Evolutionary conservation across 331 rosid species (phyloP).

Genomic region (Quercus lobata): DNA sequence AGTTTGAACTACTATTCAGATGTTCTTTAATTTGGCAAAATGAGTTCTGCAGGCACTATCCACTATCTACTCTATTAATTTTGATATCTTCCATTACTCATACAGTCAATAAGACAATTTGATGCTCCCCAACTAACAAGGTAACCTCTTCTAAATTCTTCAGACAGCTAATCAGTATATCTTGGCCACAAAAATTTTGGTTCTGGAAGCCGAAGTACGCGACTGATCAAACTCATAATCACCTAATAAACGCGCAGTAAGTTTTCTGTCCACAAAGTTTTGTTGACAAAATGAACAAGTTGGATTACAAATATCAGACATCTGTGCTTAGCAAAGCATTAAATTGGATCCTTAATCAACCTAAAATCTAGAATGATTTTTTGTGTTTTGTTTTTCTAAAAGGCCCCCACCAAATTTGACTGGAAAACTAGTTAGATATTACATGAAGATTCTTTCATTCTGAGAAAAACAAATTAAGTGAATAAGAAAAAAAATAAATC

Average conservation of each 20-base stretch:
- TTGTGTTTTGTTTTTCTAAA: constrained; percentile 13
- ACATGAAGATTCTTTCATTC: constrained; percentile 6
- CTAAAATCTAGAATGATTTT: constrained; percentile 18
- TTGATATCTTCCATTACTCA: background rate
- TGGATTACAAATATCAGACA: constrained; percentile 23
- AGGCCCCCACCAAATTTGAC: constrained; percentile 42
- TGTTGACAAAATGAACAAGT: constrained; percentile 23
- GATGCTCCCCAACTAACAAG: background rate
- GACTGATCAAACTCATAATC: background rate
- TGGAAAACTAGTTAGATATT: constrained; percentile 6
- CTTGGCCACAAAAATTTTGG: constrained; percentile 17
- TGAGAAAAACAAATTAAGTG: constrained; percentile 26
- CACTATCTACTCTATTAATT: background rate
- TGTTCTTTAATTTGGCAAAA: background rate
- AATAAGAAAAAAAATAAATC: constrained; percentile 6
- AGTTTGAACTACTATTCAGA: background rate
- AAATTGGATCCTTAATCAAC: constrained; percentile 31
- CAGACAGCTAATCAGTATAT: constrained; percentile 12
- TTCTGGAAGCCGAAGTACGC: background rate
- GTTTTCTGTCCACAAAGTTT: constrained; percentile 19
- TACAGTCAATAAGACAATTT: background rate
- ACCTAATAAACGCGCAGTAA: background rate
- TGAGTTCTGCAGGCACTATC: background rate
- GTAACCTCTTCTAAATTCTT: constrained; percentile 2
- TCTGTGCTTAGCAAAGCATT: constrained; percentile 3